These are phyloP conservation scores for Lyophyllum shimeji DNA, from an alignment of 768 basidiomycete species.

Conservation along the genomic window DNA sequence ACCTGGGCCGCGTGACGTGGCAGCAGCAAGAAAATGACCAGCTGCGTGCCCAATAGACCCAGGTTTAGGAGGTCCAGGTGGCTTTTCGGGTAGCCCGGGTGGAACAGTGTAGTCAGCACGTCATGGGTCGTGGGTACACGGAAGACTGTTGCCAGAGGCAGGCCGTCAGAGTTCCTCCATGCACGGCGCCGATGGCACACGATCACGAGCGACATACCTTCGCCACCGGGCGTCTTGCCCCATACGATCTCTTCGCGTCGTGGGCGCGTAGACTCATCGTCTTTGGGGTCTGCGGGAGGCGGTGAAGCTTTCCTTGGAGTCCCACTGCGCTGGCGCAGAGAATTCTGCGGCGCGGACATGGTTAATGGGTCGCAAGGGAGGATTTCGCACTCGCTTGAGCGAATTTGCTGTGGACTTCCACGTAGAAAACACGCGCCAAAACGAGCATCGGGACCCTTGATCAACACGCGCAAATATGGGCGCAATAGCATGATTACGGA, in stretches of 20 bases:
- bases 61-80: slow-evolving; percentile 87
- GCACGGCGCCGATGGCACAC: slow-evolving; percentile 1
- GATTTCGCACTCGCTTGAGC: slow-evolving; percentile 4
- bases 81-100: slow-evolving; percentile 82
- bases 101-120: slow-evolving; percentile 81
- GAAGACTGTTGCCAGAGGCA: slow-evolving; percentile 60
- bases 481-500: neutral
- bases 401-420: slow-evolving; percentile 2
- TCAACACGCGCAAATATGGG: slow-evolving; percentile 18
- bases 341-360: slow-evolving; percentile 24
- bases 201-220: slow-evolving; percentile 54
- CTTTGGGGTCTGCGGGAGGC: slow-evolving; percentile 8
- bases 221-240: slow-evolving; percentile 83
- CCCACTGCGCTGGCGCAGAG: slow-evolving; percentile 33
- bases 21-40: slow-evolving; percentile 69
- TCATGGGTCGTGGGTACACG: slow-evolving; percentile 91
- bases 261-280: slow-evolving; percentile 11
- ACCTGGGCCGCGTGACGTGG: slow-evolving; percentile 51
- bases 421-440: slow-evolving; percentile 13
- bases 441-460: neutral
- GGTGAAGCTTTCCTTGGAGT: slow-evolving; percentile 8
- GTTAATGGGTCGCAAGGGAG: slow-evolving; percentile 1
- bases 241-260: slow-evolving; percentile 67
- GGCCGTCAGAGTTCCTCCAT: neutral
- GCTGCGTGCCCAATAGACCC: slow-evolving; percentile 73